Conservation (phyloP, 345 rosid species). For the Eucalyptus globulus region DNA sequence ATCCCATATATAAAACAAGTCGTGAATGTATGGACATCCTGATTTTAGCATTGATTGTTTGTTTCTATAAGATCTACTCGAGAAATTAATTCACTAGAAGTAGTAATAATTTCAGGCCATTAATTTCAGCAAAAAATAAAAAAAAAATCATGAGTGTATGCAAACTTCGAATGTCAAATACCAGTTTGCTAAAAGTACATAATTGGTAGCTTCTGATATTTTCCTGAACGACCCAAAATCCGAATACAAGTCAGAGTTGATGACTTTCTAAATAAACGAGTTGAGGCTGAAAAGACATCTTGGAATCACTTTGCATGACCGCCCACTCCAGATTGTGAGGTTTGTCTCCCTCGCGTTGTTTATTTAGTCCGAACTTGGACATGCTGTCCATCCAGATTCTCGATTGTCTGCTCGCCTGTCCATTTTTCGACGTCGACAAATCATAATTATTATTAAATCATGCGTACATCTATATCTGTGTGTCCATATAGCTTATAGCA, state of each 20-base stretch:
- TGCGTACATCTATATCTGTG: background rate
- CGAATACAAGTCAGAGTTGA: background rate
- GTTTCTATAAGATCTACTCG: background rate
- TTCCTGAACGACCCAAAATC: background rate
- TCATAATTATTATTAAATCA: background rate
- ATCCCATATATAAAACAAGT: background rate
- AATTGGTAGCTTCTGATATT: background rate
- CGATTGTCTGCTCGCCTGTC: background rate
- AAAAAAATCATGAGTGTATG: background rate
- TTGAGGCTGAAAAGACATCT: background rate
- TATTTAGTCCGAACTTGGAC: background rate
- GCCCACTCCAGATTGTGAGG: background rate
- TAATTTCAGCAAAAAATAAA: background rate
- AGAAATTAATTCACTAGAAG: background rate
- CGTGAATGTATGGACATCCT: rapidly evolving
- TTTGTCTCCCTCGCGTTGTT: background rate
- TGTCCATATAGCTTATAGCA: background rate
- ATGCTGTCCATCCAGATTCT: background rate
- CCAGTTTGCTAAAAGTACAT: background rate
- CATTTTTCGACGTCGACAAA: background rate
- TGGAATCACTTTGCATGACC: background rate
- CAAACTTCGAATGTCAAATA: background rate
- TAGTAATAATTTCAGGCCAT: background rate
- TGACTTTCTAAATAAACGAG: background rate
- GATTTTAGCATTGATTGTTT: background rate